Percentiles rank a stretch among this genome's conserved stretches.
Evolutionary conservation across 805 yeast species (phyloP).

Genomic region (Saccharomycopsis oosterbeekiorum): DNA sequence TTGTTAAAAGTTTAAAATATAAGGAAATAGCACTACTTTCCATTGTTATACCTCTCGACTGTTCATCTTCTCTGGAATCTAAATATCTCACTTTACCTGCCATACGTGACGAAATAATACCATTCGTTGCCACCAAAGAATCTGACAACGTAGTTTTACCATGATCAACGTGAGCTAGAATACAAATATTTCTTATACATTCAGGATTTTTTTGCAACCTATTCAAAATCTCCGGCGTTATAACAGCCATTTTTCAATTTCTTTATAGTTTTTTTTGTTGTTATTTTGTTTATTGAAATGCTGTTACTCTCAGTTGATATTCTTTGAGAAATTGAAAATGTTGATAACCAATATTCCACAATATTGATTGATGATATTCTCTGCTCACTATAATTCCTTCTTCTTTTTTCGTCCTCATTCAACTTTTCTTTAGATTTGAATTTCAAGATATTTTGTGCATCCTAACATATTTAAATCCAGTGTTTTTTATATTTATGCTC

Average conservation of each 20-base stretch:
- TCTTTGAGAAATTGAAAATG: no score
- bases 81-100: conserved; percentile 92
- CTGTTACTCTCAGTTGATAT: no score
- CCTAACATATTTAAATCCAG: no score
- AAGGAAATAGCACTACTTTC: conserved; percentile 91
- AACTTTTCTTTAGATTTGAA: no score
- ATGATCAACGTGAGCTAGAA: conserved; percentile 96
- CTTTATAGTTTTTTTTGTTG: background rate
- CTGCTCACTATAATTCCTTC: no score
- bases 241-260: conserved; percentile 6
- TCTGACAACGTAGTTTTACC: conserved; percentile 96
- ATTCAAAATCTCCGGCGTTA: conserved; percentile 27
- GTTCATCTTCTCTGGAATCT: conserved; percentile 94
- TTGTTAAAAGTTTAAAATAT: conserved; percentile 64
- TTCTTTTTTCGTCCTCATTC: no score
- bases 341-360: no score
- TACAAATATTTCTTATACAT: conserved; percentile 80
- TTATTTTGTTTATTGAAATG: background rate
- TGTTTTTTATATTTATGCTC: no score
- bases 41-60: conserved; percentile 94
- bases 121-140: conserved; percentile 86
- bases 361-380: no score
- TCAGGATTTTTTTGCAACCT: conserved; percentile 60
- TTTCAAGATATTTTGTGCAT: no score
- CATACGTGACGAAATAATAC: conserved; percentile 86